Evolutionary conservation across 176 grass and related monocot species (phyloP), one percentile per base, ranked within the genome.

Genomic region (Otatea glauca): DNA sequence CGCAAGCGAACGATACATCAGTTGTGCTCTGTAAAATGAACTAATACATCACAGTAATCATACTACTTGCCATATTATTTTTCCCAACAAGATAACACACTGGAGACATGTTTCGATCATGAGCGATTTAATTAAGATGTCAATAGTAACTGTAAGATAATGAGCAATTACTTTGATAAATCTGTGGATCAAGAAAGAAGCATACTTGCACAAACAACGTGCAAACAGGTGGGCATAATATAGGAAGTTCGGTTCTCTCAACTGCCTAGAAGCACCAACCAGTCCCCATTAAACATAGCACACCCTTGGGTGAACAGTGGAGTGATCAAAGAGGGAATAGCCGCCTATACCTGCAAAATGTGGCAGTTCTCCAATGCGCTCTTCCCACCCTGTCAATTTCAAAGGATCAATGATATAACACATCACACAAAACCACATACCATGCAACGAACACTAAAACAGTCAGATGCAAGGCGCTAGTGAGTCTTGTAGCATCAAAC

Each of bases 321-420:
- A 49, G 15, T 47, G 71, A 70, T 60, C 6, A 4, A 56, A 32
- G 5, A 72, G 39, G 43, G 48, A 74, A 62, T 35, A 69, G n/a
- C 47, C 56, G 65, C n/a, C 0, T 55, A 15, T 85, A 99, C 96
- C 96, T 96, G 93, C 77, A 99, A 82, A 94, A 99, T 86, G 88
- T 99, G 91, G 80, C 96, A 99, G 61, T 99, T 99, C 50, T 96
- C 93, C 88, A 96, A 84, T 89, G 91, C 96, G 89, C 93, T 99
- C 88, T 86, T 94, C 54, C 93, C 91, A 4, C 96, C 96, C 93
- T 99, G 86, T 54, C 27, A 89, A 83, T 88, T 86, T 10, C 18
- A 53, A 49, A 69, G 29, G 17, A 37, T 81, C 44, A 60, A 50
- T 53, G 32, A 32, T 25, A n/a, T n/a, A n/a, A n/a, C n/a, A n/a